Base-by-base conservation (phyloP, 495 filamentous ascomycete species). In the Aspergillus leporis region DNA sequence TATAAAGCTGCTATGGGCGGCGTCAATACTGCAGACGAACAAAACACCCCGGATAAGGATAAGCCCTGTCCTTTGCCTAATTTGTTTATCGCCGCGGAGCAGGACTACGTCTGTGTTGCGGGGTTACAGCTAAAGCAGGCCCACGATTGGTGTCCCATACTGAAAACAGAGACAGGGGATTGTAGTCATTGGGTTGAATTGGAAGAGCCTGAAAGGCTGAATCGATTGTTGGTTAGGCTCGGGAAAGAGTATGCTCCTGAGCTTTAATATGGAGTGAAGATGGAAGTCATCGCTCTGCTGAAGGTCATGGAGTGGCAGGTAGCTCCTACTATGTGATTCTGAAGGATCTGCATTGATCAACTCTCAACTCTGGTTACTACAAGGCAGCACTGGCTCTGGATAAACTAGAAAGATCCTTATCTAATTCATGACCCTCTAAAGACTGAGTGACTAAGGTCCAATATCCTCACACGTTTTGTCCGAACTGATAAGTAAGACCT, bases 161-260 rank as follows among this genome's bases (percentile, higher is more conserved):
- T 6, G 3, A 28, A 34, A 36, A 21, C 43, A 14, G 53, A 55
- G 53, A 4, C 6, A 1, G 22, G 43, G 19, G 53, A 55, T 32
- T 46, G 38, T 31, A 38, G 53, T 2, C 53, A 55, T 30, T 55
- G 53, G 53, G 53, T 55, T 23, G 34, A 55, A 21, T 32, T 55
- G 53, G 53, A 55, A 31, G 16, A 46, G 53, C 53, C 53, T 2
- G 53, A 46, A 38, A 16, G 19, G 4, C 18, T 55, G 38, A 55
- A 55, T 55, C 14, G 22, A 14, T 32, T 55, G 22, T 7, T 55
- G 22, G 13, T 55, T 46, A 25, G 13, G 38, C 43, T 55, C 28
- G 38, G 13, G 5, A 8, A 55, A 14, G 53, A 55, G 25, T 28
- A 28, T 28, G 25, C 25, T 28, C 25, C 6, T 28, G 25, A 28